Conservation (phyloP, 805 yeast genomes). For the Candida gorgasii region DNA sequence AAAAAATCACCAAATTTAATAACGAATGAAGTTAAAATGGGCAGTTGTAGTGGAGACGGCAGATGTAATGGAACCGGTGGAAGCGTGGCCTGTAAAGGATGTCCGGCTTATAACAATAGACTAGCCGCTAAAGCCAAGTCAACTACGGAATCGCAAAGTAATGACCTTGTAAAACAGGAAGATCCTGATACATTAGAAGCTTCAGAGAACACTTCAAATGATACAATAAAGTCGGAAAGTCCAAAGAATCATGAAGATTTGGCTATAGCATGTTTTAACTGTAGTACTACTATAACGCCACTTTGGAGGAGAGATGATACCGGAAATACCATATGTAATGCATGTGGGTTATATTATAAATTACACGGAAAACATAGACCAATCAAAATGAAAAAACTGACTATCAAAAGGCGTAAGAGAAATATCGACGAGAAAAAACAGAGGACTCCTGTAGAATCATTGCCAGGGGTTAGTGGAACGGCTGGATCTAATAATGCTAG, state of each 20-base stretch:
- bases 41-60: constrained; percentile 74
- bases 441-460: not conserved
- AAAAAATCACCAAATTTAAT: constrained; percentile 58
- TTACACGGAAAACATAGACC: constrained; percentile 81
- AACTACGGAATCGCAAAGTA: not conserved
- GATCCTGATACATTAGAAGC: not conserved
- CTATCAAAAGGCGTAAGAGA: constrained; percentile 75
- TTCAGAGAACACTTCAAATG: not conserved
- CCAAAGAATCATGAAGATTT: constrained; percentile 35
- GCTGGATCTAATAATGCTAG: not conserved
- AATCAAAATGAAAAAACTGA: constrained; percentile 66
- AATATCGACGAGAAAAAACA: constrained; percentile 19
- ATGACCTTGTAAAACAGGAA: not conserved
- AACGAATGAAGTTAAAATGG: constrained; percentile 40
- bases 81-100: constrained; percentile 72
- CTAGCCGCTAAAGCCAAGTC: constrained; percentile 29
- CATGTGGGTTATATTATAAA: constrained; percentile 78
- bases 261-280: constrained; percentile 78
- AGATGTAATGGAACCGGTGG: constrained; percentile 90
- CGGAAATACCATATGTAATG: constrained; percentile 85
- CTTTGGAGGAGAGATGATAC: constrained; percentile 81
- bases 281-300: constrained; percentile 84
- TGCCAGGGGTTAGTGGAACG: not conserved
- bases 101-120: constrained; percentile 81
- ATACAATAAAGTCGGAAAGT: not conserved